Evolutionary conservation across 345 rosid species (phyloP).

Genomic region (Tarenaya hassleriana): DNA sequence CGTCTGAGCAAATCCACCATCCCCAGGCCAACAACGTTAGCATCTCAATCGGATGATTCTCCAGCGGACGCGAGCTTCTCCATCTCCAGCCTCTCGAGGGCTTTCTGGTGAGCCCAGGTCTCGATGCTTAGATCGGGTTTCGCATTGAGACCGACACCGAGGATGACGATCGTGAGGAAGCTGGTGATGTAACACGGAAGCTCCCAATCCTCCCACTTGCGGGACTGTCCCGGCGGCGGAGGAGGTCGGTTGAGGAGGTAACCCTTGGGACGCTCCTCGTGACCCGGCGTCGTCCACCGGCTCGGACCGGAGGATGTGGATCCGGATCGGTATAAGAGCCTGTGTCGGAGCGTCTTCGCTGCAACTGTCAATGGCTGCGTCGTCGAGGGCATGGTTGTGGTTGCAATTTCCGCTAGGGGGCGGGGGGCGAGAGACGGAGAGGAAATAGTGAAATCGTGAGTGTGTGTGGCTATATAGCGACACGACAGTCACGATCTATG

Average conservation of each 20-base stretch:
- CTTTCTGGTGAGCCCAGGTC: conserved; percentile 98
- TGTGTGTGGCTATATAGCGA: no score
- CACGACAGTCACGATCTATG: not conserved
- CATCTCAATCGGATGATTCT: conserved; percentile 19
- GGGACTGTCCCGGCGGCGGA: conserved; percentile 58
- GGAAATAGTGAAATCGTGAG: not conserved
- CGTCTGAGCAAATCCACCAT: conserved; percentile 5
- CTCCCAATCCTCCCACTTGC: conserved; percentile 99
- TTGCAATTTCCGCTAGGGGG: conserved; percentile 9
- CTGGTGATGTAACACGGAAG: conserved; percentile 93
- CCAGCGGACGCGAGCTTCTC: conserved; percentile 40
- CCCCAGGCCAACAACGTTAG: not conserved
- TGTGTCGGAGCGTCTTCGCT: conserved; percentile 53
- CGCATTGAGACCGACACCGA: conserved; percentile 91
- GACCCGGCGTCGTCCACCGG: conserved; percentile 74
- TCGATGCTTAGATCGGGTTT: conserved; percentile 95
- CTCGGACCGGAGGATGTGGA: conserved; percentile 57
- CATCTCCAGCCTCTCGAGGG: conserved; percentile 67
- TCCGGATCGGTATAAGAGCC: conserved; percentile 39
- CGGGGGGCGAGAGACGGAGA: not conserved
- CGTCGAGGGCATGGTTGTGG: conserved; percentile 26
- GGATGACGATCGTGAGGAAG: conserved; percentile 85
- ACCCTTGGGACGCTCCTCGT: conserved; percentile 88
- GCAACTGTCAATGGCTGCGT: conserved; percentile 23
- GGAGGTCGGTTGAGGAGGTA: conserved; percentile 74